These are phyloP conservation scores for Solanum hybrid DNA, from an alignment of 305 asterid species.

Conservation along the genomic window DNA sequence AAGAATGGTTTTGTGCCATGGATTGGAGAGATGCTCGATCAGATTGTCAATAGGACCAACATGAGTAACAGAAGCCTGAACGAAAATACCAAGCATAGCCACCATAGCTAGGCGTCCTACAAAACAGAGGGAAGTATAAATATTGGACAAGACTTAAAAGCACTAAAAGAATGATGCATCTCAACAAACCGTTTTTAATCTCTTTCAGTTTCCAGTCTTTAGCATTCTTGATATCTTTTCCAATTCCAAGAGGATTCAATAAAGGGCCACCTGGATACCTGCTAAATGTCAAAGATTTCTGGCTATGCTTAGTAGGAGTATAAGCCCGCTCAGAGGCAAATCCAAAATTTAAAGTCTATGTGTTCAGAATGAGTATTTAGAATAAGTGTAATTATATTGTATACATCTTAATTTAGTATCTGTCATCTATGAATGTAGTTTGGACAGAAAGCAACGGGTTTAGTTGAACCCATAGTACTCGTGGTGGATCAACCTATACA, in stretches of 20 bases:
- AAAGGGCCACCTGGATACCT: conserved; percentile 93
- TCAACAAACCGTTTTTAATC: conserved; percentile 64
- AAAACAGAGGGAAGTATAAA: background rate
- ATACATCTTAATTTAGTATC: background rate
- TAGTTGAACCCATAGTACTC: background rate
- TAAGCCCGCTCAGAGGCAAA: background rate
- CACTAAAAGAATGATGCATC: background rate
- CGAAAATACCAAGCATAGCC: conserved; percentile 77
- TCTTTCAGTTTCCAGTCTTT: conserved; percentile 82
- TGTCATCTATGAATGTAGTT: background rate
- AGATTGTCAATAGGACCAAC: conserved; percentile 86
- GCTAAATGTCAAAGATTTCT: background rate
- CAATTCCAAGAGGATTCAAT: conserved; percentile 82
- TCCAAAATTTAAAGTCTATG: background rate
- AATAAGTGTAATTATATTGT: background rate
- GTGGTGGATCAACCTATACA: background rate
- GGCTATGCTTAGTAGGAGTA: background rate
- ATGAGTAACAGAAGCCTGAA: conserved; percentile 79
- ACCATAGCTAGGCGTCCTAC: conserved; percentile 88
- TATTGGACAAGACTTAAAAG: background rate
- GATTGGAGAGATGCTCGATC: conserved; percentile 72
- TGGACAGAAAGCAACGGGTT: background rate
- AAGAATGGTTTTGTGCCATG: conserved; percentile 82
- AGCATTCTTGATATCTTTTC: conserved; percentile 75
- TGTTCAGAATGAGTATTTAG: background rate